Base-by-base conservation (phyloP, 2,329 filamentous ascomycete species). In the Diaporthe ilicicola region DNA sequence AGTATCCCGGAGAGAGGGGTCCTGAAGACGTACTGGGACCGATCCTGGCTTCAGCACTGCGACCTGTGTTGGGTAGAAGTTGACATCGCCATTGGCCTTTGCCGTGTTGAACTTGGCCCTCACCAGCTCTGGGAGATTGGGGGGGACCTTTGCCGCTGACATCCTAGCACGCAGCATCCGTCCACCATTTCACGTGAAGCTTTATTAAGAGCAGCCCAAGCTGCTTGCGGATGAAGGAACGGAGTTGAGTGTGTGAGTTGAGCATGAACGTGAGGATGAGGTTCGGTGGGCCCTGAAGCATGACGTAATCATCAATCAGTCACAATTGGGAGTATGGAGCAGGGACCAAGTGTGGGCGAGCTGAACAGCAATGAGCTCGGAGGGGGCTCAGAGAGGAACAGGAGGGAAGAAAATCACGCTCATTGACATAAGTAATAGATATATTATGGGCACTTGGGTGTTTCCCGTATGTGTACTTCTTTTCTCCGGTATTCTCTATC, bases 61-160 rank as follows among this genome's bases (percentile, higher is more conserved):
- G 54, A 86, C 88, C 70, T 88, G 84, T 3, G 87, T 89, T 54
- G 86, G 83, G 76, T 85, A 90, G 75, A 87, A 89, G 59, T 81
- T 82, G 67, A 90, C 76, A 72, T 89, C 85, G 67, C 85, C 85
- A 69, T 79, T 83, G 13, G 80, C 77, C 13, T 80, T 81, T 22
- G 88, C 88, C 56, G 82, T 84, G 67, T 78, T 75, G 76, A 90
- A 90, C 3, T 85, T 80, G 1, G 81, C 70, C 65, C 81, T 84
- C 70, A 90, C 86, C 17, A 90, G 83, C 2, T 83, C 81, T 1
- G 87, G 86, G 1, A 90, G 83, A 70, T 86, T 84, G 3, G 77
- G 70, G 0, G 86, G 86, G 1, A 80, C 82, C 50, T 79, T 82
- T 55, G 84, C 74, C 4, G 79, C 79, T 34, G 80, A 72, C 83